Evolutionary conservation across 106 monocot species (phyloP).

Genomic region (Dactylorhiza incarnata): DNA sequence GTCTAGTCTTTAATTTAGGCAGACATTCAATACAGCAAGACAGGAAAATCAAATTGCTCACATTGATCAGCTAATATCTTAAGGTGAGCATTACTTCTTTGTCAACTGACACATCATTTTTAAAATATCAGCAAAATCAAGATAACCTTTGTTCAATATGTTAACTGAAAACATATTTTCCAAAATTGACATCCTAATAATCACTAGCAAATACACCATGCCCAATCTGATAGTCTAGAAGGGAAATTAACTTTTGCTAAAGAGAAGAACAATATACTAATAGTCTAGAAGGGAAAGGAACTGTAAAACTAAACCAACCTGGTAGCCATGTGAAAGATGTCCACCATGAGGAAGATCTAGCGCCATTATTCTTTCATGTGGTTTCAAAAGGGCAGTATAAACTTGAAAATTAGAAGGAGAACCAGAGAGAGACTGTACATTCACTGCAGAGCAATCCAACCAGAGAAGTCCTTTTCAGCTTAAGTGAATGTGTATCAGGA

Average conservation of each 20-base stretch:
- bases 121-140: neutral
- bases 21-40: neutral
- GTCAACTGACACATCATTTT: neutral
- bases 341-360: conserved; percentile 99
- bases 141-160: neutral
- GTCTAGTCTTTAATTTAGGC: neutral
- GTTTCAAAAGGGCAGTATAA: conserved; percentile 93
- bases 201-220: neutral
- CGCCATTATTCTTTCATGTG: conserved; percentile 98
- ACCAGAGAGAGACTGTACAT: conserved; percentile 90
- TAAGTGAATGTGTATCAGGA: neutral
- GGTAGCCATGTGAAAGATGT: conserved; percentile 97
- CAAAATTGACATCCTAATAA: neutral
- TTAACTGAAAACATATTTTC: too few relatives aligned
- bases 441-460: conserved; percentile 39
- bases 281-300: neutral
- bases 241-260: neutral
- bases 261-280: neutral
- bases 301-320: conserved; percentile 37
- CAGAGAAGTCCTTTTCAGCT: neutral
- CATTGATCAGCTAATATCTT: conserved; percentile 2
- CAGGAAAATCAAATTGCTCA: neutral
- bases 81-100: neutral
- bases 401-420: conserved; percentile 98
- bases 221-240: neutral